Evolutionary conservation across 2,329 filamentous ascomycete genomes (phyloP), one percentile per base, ranked within the genome.

Genomic region (Colletotrichum kahawae): DNA sequence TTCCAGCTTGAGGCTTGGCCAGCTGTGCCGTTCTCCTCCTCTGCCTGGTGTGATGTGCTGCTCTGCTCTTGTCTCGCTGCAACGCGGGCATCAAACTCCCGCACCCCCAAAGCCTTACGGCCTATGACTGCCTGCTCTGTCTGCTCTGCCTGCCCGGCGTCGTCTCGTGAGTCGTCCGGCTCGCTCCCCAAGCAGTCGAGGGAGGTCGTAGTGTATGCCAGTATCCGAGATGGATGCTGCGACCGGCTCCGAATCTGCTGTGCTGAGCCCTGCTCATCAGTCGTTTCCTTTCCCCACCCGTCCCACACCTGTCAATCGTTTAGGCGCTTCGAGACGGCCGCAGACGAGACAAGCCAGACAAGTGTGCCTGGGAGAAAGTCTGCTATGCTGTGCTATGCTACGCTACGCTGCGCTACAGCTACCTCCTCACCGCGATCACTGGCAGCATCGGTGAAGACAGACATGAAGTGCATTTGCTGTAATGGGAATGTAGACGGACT

Each of bases 211-310:
- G 21, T 14, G 21, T 43, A 51, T 70, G 67, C 31, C 21, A 38
- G 51, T 60, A 33, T 60, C 21, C 60, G 36, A 24, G 24, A 27
- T 31, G 43, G 34, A 48, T 38, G 51, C 51, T 57, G 43, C 64
- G 64, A 51, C 27, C 57, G 57, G 27, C 27, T 51, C 48, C 36
- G 27, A 66, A 16, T 71, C 67, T 33, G 38, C 60, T 71, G 34
- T 75, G 73, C 59, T 70, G 74, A 74, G 74, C 70, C 60, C 63
- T 56, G 65, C 38, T 36, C 60, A 66, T 66, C 66, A 60, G 59
- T 51, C 43, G 56, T 68, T 70, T 63, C 59, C 57, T 63, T 54
- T 57, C 51, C 29, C 65, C 74, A 66, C 65, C 31, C 14, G 56
- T 65, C 70, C 64, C 65, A 51, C 66, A 70, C 60, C 74, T 70